These are phyloP conservation scores for Pleurotus salmoneostramineus DNA, from an alignment of 768 basidiomycete species.

Conservation along the genomic window DNA sequence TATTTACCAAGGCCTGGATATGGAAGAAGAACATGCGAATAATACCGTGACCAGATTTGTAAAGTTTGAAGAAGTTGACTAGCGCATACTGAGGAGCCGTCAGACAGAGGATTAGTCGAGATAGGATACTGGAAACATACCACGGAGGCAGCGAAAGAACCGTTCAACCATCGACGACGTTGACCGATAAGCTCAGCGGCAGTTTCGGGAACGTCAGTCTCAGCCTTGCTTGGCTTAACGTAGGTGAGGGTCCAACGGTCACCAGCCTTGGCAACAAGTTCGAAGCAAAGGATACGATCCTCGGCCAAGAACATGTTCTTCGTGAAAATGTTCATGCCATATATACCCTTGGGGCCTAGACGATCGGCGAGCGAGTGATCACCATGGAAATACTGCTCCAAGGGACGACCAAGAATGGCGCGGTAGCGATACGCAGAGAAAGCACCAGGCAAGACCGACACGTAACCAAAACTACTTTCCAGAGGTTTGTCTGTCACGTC, in stretches of 20 bases:
- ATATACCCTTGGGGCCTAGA: constrained; percentile 87
- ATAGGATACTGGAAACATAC: constrained; percentile 37
- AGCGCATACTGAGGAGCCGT: constrained; percentile 62
- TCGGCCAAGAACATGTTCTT: constrained; percentile 88
- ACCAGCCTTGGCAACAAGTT: constrained; percentile 86
- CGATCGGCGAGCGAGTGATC: constrained; percentile 89
- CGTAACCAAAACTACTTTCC: constrained; percentile 94
- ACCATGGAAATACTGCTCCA: constrained; percentile 83
- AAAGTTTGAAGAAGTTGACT: constrained; percentile 90
- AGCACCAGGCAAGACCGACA: constrained; percentile 91
- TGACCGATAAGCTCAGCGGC: constrained; percentile 93
- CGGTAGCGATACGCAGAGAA: constrained; percentile 93
- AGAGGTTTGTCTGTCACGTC: constrained; percentile 75
- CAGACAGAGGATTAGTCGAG: not conserved
- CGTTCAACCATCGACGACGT: constrained; percentile 94
- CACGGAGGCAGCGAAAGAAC: constrained; percentile 90
- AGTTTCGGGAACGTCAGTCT: constrained; percentile 94
- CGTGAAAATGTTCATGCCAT: constrained; percentile 95
- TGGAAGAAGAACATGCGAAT: constrained; percentile 97
- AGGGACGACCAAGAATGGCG: constrained; percentile 87
- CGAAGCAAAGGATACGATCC: constrained; percentile 93
- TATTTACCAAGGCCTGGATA: constrained; percentile 63
- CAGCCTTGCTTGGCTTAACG: constrained; percentile 94
- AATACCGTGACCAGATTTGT: constrained; percentile 81
- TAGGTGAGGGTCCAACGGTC: constrained; percentile 86